Percentiles rank a stretch among this genome's conserved stretches.
Conservation (phyloP, 306 rosid genomes). For the Glycyrrhiza uralensis region DNA sequence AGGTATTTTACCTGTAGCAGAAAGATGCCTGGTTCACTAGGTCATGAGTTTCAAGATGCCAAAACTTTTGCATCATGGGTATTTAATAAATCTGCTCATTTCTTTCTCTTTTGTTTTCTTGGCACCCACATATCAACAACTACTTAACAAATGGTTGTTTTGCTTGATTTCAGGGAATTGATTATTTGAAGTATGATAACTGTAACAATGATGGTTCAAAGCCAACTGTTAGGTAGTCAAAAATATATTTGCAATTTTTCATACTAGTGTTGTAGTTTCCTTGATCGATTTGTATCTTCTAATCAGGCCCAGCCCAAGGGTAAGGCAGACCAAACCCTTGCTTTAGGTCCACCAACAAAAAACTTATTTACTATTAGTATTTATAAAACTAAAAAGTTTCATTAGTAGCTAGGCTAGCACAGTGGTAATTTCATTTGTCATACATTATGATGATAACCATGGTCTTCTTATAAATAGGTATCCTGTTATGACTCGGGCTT, state of each 20-base stretch:
- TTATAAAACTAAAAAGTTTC: too few species aligned
- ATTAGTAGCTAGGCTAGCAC: too few species aligned
- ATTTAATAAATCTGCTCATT: conserved; percentile 7
- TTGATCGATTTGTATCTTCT: neutral
- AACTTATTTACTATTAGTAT: too few species aligned
- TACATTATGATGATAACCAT: neutral
- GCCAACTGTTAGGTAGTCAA: conserved; percentile 73
- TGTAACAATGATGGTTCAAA: conserved; percentile 66
- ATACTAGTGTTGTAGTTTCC: neutral
- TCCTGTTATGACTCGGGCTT: conserved; percentile 86
- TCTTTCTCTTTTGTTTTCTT: neutral
- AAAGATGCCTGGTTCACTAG: conserved; percentile 91
- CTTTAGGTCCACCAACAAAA: too few species aligned
- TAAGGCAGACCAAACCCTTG: too few species aligned
- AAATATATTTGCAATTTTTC: neutral
- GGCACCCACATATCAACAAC: neutral
- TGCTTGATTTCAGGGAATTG: conserved; percentile 66
- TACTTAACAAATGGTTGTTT: neutral
- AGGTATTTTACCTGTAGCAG: conserved; percentile 92
- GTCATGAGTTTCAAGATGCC: conserved; percentile 92
- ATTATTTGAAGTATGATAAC: conserved; percentile 96
- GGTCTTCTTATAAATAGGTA: conserved; percentile 45
- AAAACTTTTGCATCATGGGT: conserved; percentile 93
- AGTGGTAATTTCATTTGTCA: too few species aligned
- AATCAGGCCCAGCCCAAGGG: too few species aligned